A percentile compares a stretch with the other conserved stretches of the same genome.
Evolutionary conservation across 2,329 filamentous ascomycete species (phyloP).

Genomic region (Chaetomium strumarium): DNA sequence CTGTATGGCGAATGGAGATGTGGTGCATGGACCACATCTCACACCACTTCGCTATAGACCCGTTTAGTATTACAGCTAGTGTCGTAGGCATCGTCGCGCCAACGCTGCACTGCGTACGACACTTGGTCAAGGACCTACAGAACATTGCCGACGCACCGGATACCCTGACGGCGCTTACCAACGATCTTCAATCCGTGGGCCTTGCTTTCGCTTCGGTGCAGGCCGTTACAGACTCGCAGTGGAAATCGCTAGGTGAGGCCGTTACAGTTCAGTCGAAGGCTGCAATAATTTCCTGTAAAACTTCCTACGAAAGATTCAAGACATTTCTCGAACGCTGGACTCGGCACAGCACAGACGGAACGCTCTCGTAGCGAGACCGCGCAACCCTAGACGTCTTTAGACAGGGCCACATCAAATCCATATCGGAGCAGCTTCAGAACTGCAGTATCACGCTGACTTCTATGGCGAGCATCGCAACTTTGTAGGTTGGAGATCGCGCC

Average conservation of each 20-base stretch:
- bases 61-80: too few relatives aligned
- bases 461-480: slow-evolving; percentile 28
- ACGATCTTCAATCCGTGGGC: slow-evolving; percentile 28
- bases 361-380: slow-evolving; percentile 29
- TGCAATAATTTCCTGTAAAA: slow-evolving; percentile 26
- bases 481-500: too few relatives aligned
- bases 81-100: too few relatives aligned
- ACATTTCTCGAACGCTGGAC: slow-evolving; percentile 30
- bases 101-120: slow-evolving; percentile 24
- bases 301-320: slow-evolving; percentile 29
- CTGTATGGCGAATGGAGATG: too few relatives aligned
- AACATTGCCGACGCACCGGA: slow-evolving; percentile 30
- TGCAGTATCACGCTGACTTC: slow-evolving; percentile 29
- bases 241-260: slow-evolving; percentile 27
- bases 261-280: slow-evolving; percentile 27
- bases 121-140: slow-evolving; percentile 30
- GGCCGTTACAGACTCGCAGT: slow-evolving; percentile 28
- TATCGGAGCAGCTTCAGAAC: slow-evolving; percentile 31
- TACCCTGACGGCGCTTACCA: slow-evolving; percentile 27
- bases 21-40: too few relatives aligned
- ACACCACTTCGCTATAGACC: too few relatives aligned
- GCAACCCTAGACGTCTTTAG: slow-evolving; percentile 32
- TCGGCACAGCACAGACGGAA: slow-evolving; percentile 29
- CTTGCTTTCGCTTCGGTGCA: slow-evolving; percentile 27
- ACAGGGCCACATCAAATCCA: slow-evolving; percentile 30